Base-by-base conservation (phyloP, 139 green algal genomes). In the Chlamydomonas sp. region DNA sequence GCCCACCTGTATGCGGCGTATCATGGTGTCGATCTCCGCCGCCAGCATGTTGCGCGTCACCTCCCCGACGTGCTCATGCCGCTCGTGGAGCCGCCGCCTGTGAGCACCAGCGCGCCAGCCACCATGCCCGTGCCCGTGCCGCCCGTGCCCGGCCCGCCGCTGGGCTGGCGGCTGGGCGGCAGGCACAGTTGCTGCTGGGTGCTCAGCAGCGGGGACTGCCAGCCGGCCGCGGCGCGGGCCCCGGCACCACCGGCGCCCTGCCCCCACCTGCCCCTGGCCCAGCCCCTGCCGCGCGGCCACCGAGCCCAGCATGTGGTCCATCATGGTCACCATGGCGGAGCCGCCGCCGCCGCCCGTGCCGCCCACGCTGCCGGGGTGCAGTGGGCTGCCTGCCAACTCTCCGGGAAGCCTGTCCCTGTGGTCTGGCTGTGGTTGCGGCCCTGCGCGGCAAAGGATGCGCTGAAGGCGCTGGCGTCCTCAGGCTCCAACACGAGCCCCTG, bases 11-110 rank as follows among this genome's bases (percentile, higher is more conserved):
- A 85, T 63, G 8, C 17, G 16, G 67, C 80, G 80, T 5, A 85
- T 85, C 59, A 85, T 61, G 80, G 68, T 68, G 59, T 85, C 80
- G 16, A 85, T 85, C 80, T 85, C 80, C 14, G 68, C 80, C 1
- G 68, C 58, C 8, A 85, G 68, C 59, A 9, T 18, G 18, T 2
- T 85, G 80, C 68, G 16, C 69, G 59, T 59, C 14, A 1, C 58
- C 80, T 6, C 66, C 15, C 72, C 72, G n/a, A 16, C 31, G 31
- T 49, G 31, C 31, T 49, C 31, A 49, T 49, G 31, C 31, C 31
- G 31, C 31, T 49, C 31, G 31, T 58, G 6, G 72, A 63, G 49
- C 74, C 74, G 49, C 49, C 6, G n/a, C 6, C n/a, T 5, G 74
- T 49, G 31, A 49, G 31, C 31, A 49, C 31, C 31, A 49, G 31